Evolutionary conservation across 345 rosid species (phyloP).

Genomic region (Combretum micranthum): DNA sequence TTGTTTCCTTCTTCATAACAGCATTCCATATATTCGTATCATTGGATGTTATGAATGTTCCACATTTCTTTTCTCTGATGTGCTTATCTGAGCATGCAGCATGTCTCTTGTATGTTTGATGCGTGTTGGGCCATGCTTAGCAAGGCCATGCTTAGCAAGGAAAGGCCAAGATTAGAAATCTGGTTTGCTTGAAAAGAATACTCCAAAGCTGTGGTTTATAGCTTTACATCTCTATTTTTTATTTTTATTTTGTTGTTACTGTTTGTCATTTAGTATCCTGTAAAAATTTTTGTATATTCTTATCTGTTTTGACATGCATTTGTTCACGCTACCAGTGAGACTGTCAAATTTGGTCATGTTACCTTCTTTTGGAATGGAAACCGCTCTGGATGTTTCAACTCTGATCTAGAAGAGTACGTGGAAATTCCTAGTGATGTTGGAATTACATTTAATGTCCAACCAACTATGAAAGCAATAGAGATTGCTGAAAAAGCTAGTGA

Average conservation of each 20-base stretch:
- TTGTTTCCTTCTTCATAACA: not conserved
- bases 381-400: constrained; percentile 78
- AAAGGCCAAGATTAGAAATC: no score
- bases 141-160: no score
- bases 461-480: constrained; percentile 92
- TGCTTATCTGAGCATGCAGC: no score
- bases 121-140: no score
- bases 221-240: not conserved
- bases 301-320: not conserved
- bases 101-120: no score
- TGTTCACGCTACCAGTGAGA: constrained; percentile 44
- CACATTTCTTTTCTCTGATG: no score
- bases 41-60: no score
- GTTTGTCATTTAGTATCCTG: not conserved
- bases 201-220: no score
- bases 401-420: constrained; percentile 74
- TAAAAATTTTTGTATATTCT: not conserved
- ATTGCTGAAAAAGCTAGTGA: constrained; percentile 85
- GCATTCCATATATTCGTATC: not conserved
- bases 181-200: no score
- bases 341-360: constrained; percentile 94
- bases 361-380: constrained; percentile 99
- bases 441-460: constrained; percentile 81
- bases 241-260: not conserved
- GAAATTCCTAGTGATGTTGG: constrained; percentile 95